These are phyloP conservation scores for Dictyostelium purpureum DNA, from an alignment of 78 protist species.

Conservation along the genomic window DNA sequence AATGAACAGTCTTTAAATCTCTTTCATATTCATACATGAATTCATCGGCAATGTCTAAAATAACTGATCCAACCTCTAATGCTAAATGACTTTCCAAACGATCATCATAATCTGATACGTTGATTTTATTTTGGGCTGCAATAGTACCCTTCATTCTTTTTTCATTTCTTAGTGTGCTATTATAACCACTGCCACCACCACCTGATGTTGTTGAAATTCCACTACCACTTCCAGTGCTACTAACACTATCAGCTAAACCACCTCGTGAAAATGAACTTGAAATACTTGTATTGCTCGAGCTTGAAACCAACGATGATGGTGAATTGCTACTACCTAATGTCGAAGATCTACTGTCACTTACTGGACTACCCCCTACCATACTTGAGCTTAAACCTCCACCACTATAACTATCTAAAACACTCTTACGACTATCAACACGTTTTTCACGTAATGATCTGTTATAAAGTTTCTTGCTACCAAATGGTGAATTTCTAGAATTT, in stretches of 20 bases:
- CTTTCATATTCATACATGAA: conserved; percentile 76
- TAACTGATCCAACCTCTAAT: conserved; percentile 27
- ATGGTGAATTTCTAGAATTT: conserved; percentile 37
- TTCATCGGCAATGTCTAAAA: conserved; percentile 46
- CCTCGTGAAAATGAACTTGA: too few relatives aligned
- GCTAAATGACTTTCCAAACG: conserved; percentile 47
- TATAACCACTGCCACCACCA: neutral
- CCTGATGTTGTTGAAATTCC: neutral
- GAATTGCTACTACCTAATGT: neutral
- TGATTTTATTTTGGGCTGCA: conserved; percentile 47
- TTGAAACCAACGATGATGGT: neutral
- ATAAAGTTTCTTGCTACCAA: conserved; percentile 45
- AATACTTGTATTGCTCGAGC: too few relatives aligned
- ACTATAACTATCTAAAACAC: conserved; percentile 31
- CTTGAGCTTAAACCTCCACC: neutral
- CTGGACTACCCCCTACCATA: neutral
- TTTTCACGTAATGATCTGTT: conserved; percentile 70
- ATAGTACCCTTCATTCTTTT: conserved; percentile 60
- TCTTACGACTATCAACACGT: conserved; percentile 59
- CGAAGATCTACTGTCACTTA: neutral
- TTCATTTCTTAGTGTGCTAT: conserved; percentile 29
- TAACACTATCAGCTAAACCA: neutral
- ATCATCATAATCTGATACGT: conserved; percentile 69
- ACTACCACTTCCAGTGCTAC: neutral
- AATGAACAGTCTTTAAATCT: conserved; percentile 11